Evolutionary conservation across 192 early-diverging fungal species (phyloP), one percentile per base, ranked within the genome.

Genomic region (Radiomyces spectabilis): DNA sequence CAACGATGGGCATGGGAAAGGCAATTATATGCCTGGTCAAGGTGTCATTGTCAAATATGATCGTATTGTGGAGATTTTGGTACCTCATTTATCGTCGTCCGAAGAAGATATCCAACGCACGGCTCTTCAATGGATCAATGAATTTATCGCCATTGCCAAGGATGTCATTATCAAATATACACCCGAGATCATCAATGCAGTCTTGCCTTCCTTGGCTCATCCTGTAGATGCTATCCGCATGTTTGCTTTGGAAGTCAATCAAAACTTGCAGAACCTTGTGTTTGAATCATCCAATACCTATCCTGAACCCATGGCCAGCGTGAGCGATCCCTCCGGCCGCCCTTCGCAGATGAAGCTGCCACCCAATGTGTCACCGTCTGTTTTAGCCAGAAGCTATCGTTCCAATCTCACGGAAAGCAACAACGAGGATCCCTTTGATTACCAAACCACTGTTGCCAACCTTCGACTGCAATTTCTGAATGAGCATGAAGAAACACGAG

Each of bases 71-170:
- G 69, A 80, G 26, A 98, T 97, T 30, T 72, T 98, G 10, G 72
- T 83, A 26, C 88, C 89, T 24, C 89, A 96, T 62, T 68, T 98
- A 7, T 76, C 74, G 31, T 83, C 83, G 8, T 57, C 56, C 21
- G 85, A 88, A 35, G 83, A 93, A 67, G 94, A 97, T 51, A 94
- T 92, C 16, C 97, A 98, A 72, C 84, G 79, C 42, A 94, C 86
- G 1, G 92, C 94, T 1, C 65, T 99, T 16, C 75, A 79, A 37
- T 99, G 97, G 97, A 83, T 95, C 42, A 83, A 87, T 57, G 87
- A 88, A 61, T 94, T 99, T 53, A 86, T 94, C 22, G 68, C 71
- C 22, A 71, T 95, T 21, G 87, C 91, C 18, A 83, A 87, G 37
- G 80, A 88, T 13, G 80, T 89, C 2, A 88, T 98, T 54, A 78